A percentile compares a stretch with the other conserved stretches of the same genome.
phyloP scores from a whole-genome alignment of 176 grass and related monocot species.

The Eremochloa ophiuroides region DNA sequence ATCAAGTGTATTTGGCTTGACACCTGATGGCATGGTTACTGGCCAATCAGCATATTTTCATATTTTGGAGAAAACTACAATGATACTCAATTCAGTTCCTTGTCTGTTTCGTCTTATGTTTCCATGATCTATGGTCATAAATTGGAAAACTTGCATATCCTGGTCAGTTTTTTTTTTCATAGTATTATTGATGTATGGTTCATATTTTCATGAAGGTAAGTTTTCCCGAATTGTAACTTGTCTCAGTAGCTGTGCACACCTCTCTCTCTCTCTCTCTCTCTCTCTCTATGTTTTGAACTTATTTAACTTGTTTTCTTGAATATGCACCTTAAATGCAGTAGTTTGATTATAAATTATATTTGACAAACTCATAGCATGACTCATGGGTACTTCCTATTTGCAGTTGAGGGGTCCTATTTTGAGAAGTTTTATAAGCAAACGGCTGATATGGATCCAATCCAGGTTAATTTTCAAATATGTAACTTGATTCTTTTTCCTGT shows the following conservation, averaged over 20 bases:
- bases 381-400: conserved; percentile 21
- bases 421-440: conserved; percentile 88
- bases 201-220: background rate
- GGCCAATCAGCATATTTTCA: background rate
- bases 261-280: too few relatives aligned
- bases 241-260: background rate
- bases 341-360: background rate
- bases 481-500: background rate
- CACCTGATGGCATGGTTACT: background rate
- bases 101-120: background rate
- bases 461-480: conserved; percentile 44
- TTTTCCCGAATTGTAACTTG: background rate
- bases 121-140: background rate
- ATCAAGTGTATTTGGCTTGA: background rate
- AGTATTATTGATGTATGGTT: background rate
- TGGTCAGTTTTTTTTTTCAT: background rate
- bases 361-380: background rate
- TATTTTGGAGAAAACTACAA: background rate
- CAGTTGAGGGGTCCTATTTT: conserved; percentile 89
- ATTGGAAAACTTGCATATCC: background rate
- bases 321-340: background rate
- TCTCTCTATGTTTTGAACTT: background rate
- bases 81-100: background rate
- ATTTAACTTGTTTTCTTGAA: conserved; percentile 5
- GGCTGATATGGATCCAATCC: conserved; percentile 75